A percentile compares a stretch with the other conserved stretches of the same genome.
These are phyloP conservation scores for Phascolomyces articulosus DNA, from an alignment of 371 early-diverging fungal genomes.

Conservation along the genomic window DNA sequence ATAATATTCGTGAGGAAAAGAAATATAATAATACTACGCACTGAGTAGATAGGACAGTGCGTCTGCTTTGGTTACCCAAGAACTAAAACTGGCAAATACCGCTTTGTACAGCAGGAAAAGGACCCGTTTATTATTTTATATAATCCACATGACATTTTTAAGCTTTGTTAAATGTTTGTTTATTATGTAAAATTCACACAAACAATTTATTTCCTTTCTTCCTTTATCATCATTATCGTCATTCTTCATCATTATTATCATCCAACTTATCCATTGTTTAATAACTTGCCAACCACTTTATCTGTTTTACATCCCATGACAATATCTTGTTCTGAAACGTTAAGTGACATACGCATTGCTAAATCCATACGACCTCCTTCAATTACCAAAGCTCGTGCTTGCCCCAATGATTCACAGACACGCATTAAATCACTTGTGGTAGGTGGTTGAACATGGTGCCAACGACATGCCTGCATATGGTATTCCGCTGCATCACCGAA, in stretches of 20 bases:
- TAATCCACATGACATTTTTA: too few species aligned
- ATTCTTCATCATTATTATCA: neutral
- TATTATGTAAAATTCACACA: too few species aligned
- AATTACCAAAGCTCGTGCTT: slow-evolving; percentile 65
- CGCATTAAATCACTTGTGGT: slow-evolving; percentile 64
- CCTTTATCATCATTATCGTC: neutral
- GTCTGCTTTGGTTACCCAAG: neutral
- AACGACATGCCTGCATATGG: slow-evolving; percentile 65
- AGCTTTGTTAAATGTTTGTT: too few species aligned
- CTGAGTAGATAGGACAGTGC: too few species aligned
- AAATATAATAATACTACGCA: neutral
- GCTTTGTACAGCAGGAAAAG: neutral
- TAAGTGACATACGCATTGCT: slow-evolving; percentile 70
- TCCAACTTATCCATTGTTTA: slow-evolving; percentile 15
- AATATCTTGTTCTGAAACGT: slow-evolving; percentile 74
- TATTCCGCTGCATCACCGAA: slow-evolving; percentile 66
- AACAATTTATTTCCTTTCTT: neutral
- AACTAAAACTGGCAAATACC: neutral
- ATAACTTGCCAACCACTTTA: slow-evolving; percentile 55
- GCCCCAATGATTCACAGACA: slow-evolving; percentile 72
- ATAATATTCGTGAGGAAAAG: neutral
- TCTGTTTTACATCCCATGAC: slow-evolving; percentile 75
- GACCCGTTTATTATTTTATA: neutral
- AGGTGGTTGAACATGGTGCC: slow-evolving; percentile 66
- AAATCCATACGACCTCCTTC: slow-evolving; percentile 75